phyloP scores from a whole-genome alignment of 192 early-diverging fungal genomes.

The Chytriomyces confervae region DNA sequence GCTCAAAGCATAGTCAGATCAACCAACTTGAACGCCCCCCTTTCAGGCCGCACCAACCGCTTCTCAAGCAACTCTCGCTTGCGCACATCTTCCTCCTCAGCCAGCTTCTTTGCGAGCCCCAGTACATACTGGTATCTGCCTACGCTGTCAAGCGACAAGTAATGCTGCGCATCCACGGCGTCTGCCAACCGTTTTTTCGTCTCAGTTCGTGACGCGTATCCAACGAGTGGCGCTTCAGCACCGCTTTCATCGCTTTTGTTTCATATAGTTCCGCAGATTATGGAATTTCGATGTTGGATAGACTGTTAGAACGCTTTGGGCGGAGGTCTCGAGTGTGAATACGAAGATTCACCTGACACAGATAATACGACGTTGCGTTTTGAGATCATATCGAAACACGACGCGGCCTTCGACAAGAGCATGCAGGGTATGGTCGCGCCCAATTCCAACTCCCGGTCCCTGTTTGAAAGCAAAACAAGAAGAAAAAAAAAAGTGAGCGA shows the following conservation, averaged over 20 bases:
- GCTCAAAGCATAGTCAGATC: slow-evolving; percentile 57
- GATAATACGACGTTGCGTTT: slow-evolving; percentile 43
- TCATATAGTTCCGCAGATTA: not conserved
- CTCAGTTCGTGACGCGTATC: slow-evolving; percentile 38
- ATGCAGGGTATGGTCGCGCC: slow-evolving; percentile 56
- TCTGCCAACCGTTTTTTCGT: slow-evolving; percentile 52
- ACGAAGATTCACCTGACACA: slow-evolving; percentile 32
- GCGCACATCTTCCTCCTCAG: slow-evolving; percentile 35
- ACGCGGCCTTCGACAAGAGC: slow-evolving; percentile 48
- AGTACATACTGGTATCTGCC: slow-evolving; percentile 48
- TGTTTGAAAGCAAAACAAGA: not conserved
- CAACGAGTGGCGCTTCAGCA: slow-evolving; percentile 25
- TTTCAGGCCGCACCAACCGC: slow-evolving; percentile 29
- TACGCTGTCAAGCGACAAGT: slow-evolving; percentile 42
- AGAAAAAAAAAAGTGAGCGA: not conserved
- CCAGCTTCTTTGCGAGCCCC: slow-evolving; percentile 44
- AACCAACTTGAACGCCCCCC: slow-evolving; percentile 46
- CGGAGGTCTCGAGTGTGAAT: not conserved
- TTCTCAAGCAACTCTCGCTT: slow-evolving; percentile 25
- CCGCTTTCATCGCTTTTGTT: not conserved
- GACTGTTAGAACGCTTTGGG: not conserved
- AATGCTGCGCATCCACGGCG: slow-evolving; percentile 45
- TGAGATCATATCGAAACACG: slow-evolving; percentile 54
- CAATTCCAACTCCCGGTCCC: slow-evolving; percentile 50
- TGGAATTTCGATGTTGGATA: slow-evolving; percentile 26